These are phyloP conservation scores for Tieghemostelium lacteum DNA, from an alignment of 78 protist species.

Conservation along the genomic window DNA sequence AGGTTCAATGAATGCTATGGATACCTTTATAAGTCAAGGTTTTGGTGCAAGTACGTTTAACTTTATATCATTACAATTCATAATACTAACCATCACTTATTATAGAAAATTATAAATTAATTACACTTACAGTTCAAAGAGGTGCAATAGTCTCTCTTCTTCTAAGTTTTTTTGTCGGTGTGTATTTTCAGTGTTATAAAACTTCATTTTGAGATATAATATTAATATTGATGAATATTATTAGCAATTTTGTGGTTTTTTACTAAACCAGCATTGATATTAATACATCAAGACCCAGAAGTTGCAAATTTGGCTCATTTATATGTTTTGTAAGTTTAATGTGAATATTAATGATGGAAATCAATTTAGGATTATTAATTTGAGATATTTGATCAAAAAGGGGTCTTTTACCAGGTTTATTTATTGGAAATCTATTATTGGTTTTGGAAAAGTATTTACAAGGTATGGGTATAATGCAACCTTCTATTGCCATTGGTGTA, in stretches of 20 bases:
- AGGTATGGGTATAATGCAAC: constrained; percentile 63
- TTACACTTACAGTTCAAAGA: constrained; percentile 56
- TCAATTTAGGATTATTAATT: neutral
- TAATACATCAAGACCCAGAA: constrained; percentile 36
- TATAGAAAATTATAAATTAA: constrained; percentile 37
- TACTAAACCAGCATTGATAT: constrained; percentile 44
- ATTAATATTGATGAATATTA: neutral
- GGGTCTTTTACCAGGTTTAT: constrained; percentile 66
- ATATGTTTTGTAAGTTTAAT: constrained; percentile 11
- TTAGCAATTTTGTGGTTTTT: constrained; percentile 27
- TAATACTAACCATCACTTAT: neutral
- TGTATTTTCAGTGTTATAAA: neutral
- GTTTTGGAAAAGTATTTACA: constrained; percentile 63
- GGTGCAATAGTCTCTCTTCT: neutral
- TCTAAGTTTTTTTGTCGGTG: constrained; percentile 20
- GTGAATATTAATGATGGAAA: neutral
- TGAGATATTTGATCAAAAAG: neutral
- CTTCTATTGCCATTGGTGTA: constrained; percentile 55
- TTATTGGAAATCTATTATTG: constrained; percentile 18
- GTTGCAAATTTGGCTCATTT: constrained; percentile 18
- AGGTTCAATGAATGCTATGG: constrained; percentile 68
- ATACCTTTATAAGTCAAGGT: constrained; percentile 46
- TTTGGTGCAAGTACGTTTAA: constrained; percentile 60
- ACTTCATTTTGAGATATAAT: neutral
- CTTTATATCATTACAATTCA: neutral